Evolutionary conservation across 225 moss, liverwort and hornwort species (phyloP).

Genomic region (Pseudoscleropodium purum): DNA sequence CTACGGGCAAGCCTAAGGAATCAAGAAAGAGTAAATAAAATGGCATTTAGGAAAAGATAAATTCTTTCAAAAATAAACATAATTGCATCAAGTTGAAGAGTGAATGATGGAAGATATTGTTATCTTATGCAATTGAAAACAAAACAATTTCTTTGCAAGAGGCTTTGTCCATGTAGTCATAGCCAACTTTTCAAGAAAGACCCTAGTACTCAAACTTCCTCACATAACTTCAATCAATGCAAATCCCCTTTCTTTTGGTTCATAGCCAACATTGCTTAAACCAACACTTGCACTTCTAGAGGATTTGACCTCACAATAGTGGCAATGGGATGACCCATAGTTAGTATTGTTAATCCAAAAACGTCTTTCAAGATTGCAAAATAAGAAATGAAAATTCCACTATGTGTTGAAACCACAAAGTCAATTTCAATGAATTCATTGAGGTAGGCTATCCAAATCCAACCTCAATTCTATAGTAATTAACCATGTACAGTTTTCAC

Average conservation of each 20-base stretch:
- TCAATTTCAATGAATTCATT: not conserved
- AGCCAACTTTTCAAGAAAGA: not conserved
- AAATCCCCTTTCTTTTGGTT: not conserved
- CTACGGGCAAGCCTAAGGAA: accelerated
- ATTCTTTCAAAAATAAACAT: not conserved
- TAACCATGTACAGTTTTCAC: not conserved
- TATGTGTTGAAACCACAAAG: not conserved
- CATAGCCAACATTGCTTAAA: accelerated
- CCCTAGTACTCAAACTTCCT: not conserved
- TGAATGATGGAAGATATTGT: not conserved
- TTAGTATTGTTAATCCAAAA: not conserved
- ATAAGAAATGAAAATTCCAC: no score
- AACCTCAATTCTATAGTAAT: accelerated
- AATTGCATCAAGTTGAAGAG: no score
- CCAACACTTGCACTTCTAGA: accelerated
- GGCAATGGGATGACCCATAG: accelerated
- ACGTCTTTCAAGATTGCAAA: not conserved
- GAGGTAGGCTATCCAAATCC: not conserved
- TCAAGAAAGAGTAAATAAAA: not conserved
- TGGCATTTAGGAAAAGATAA: not conserved
- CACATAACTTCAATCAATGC: not conserved
- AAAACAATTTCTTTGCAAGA: not conserved
- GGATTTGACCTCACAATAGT: no score
- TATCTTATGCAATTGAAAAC: not conserved
- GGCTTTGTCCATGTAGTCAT: not conserved